Percentiles rank a stretch among this genome's conserved stretches.
Evolutionary conservation across 2,329 filamentous ascomycete species (phyloP).

Genomic region (Epichloe baconii): DNA sequence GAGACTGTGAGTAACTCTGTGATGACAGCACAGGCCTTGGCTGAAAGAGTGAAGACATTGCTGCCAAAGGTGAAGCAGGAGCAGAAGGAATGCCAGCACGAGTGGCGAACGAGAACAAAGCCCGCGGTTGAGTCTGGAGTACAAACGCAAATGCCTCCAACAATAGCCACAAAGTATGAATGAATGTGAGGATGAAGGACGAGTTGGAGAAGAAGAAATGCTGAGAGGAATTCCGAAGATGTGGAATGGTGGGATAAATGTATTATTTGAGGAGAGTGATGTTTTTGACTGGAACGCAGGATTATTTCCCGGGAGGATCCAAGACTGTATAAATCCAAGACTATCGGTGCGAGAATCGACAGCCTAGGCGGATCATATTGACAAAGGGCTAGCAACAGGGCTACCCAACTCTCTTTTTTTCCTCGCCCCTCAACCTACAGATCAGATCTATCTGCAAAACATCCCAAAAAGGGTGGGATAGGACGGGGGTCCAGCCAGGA

Average conservation of each 20-base stretch:
- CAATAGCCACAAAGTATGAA: slow-evolving; percentile 17
- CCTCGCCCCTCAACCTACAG: slow-evolving; percentile 17
- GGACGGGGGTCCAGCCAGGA: slow-evolving; percentile 2
- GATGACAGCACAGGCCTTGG: slow-evolving; percentile 35
- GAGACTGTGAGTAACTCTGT: slow-evolving; percentile 34
- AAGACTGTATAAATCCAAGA: slow-evolving; percentile 26
- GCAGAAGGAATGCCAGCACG: slow-evolving; percentile 20
- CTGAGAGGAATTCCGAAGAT: slow-evolving; percentile 29
- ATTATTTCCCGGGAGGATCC: slow-evolving; percentile 16
- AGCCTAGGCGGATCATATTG: slow-evolving; percentile 19
- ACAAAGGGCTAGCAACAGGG: slow-evolving; percentile 19
- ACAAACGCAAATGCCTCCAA: slow-evolving; percentile 15
- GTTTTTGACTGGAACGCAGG: slow-evolving; percentile 25
- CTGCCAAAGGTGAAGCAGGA: slow-evolving; percentile 9
- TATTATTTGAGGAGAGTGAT: slow-evolving; percentile 22
- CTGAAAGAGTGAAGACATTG: slow-evolving; percentile 27
- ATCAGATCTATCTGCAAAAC: slow-evolving; percentile 22
- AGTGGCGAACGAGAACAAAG: slow-evolving; percentile 15
- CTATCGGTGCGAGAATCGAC: slow-evolving; percentile 18
- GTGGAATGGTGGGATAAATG: slow-evolving; percentile 31
- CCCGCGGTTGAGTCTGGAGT: slow-evolving; percentile 8
- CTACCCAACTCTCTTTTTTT: slow-evolving; percentile 8
- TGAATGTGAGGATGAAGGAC: slow-evolving; percentile 14
- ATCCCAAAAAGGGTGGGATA: slow-evolving; percentile 7
- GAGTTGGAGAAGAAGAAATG: slow-evolving; percentile 28